A percentile compares a stretch with the other conserved stretches of the same genome.
phyloP scores from a whole-genome alignment of 495 filamentous ascomycete genomes.

The Annulohypoxylon maeteangense region DNA sequence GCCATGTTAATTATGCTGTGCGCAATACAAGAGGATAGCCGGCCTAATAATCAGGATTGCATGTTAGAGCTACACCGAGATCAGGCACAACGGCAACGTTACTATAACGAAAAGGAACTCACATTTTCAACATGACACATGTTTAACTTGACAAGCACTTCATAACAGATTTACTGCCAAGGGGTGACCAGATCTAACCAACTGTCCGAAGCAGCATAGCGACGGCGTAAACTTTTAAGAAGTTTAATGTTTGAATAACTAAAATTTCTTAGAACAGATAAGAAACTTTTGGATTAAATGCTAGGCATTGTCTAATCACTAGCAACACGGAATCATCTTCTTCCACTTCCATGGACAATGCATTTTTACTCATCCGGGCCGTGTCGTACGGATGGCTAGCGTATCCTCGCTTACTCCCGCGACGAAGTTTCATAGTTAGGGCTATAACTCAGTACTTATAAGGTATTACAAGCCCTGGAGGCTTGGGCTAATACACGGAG shows the following conservation, averaged over 20 bases:
- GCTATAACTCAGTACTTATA: conserved; percentile 20
- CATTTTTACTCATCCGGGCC: not conserved
- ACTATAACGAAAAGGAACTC: not conserved
- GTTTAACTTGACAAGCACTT: not conserved
- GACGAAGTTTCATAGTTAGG: conserved; percentile 7
- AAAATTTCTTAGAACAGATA: not conserved
- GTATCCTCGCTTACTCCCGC: conserved; percentile 16
- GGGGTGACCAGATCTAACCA: not conserved
- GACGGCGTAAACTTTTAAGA: not conserved
- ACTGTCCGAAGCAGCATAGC: not conserved
- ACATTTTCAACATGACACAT: not conserved
- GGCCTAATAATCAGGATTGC: not conserved
- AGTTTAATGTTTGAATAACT: not conserved
- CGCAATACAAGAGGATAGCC: not conserved
- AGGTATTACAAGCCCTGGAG: conserved; percentile 4
- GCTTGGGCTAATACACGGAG: not conserved
- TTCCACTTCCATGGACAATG: not conserved
- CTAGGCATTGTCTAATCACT: not conserved
- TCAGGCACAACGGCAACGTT: not conserved
- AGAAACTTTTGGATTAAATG: not conserved
- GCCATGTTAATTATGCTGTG: not conserved
- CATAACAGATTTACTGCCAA: not conserved
- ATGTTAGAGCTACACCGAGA: not conserved
- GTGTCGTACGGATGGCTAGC: not conserved
- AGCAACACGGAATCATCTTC: not conserved